Evolutionary conservation across 2,329 filamentous ascomycete genomes (phyloP).

Genomic region (Aspergillus sp.): DNA sequence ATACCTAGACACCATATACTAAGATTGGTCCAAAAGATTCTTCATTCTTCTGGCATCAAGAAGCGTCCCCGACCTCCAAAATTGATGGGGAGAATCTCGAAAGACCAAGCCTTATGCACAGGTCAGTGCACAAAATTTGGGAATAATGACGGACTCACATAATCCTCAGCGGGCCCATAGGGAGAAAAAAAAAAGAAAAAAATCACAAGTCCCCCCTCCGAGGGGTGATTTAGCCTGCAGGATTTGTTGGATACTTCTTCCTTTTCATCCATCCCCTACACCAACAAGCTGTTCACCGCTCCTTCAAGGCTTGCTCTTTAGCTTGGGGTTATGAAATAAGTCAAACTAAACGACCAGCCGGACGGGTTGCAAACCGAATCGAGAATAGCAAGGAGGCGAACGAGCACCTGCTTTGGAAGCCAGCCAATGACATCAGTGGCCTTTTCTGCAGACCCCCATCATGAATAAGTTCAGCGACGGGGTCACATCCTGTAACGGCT

Average conservation of each 20-base stretch:
- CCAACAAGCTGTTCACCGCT: conserved; percentile 19
- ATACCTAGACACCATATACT: background rate
- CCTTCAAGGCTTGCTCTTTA: conserved; percentile 10
- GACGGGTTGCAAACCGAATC: conserved; percentile 13
- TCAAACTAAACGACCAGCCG: conserved; percentile 8
- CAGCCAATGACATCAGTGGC: conserved; percentile 15
- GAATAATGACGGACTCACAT: background rate
- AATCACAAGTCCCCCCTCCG: background rate
- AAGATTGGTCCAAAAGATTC: background rate
- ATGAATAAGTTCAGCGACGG: conserved; percentile 9
- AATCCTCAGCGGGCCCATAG: background rate
- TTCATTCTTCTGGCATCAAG: background rate
- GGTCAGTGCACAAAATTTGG: background rate
- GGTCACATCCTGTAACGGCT: conserved; percentile 9
- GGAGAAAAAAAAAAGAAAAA: background rate
- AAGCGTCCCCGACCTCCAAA: background rate
- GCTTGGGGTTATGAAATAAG: conserved; percentile 13
- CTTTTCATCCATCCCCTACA: conserved; percentile 7
- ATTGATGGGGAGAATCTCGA: background rate
- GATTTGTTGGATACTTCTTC: background rate
- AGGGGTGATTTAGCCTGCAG: background rate
- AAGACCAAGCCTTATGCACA: background rate
- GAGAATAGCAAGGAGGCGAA: conserved; percentile 16
- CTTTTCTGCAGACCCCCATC: conserved; percentile 2
- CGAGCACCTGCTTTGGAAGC: conserved; percentile 10